Conservation (phyloP, 441 rosid genomes). For the Iberis amara region DNA sequence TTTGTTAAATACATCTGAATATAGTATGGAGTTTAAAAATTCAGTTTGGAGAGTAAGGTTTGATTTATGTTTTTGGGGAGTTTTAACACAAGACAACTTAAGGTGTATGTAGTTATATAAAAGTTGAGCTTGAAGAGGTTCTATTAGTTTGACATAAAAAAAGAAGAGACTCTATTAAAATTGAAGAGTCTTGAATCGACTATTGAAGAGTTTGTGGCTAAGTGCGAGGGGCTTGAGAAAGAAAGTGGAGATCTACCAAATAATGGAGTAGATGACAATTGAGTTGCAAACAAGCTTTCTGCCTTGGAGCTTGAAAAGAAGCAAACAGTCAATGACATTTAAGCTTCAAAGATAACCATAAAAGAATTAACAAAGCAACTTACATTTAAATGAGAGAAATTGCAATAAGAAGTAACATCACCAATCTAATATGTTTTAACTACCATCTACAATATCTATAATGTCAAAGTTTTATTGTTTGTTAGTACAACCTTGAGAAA, state of each 20-base stretch:
- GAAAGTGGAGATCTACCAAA: slow-evolving; percentile 62
- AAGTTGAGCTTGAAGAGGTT: slow-evolving; percentile 58
- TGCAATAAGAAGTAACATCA: slow-evolving; percentile 67
- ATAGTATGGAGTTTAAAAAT: too few relatives aligned
- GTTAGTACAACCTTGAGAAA: slow-evolving; percentile 14
- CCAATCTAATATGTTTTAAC: slow-evolving; percentile 4
- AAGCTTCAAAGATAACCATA: slow-evolving; percentile 46
- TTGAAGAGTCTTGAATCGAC: slow-evolving; percentile 54
- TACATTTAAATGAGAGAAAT: slow-evolving; percentile 43
- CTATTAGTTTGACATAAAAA: too few relatives aligned
- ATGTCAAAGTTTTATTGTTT: slow-evolving; percentile 10
- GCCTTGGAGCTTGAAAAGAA: slow-evolving; percentile 51
- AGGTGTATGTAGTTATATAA: neutral
- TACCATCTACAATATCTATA: slow-evolving; percentile 7
- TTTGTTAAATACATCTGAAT: too few relatives aligned
- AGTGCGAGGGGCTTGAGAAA: slow-evolving; percentile 55
- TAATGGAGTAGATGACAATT: slow-evolving; percentile 48
- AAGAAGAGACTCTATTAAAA: slow-evolving; percentile 30
- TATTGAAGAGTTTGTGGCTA: slow-evolving; percentile 54
- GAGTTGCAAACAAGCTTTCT: slow-evolving; percentile 52
- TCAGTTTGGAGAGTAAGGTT: too few relatives aligned
- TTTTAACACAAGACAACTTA: too few relatives aligned
- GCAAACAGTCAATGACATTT: slow-evolving; percentile 55
- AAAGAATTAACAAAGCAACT: slow-evolving; percentile 62
- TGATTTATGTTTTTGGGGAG: too few relatives aligned